Conservation (phyloP, 495 filamentous ascomycete genomes). For the Tuber aestivum region DNA sequence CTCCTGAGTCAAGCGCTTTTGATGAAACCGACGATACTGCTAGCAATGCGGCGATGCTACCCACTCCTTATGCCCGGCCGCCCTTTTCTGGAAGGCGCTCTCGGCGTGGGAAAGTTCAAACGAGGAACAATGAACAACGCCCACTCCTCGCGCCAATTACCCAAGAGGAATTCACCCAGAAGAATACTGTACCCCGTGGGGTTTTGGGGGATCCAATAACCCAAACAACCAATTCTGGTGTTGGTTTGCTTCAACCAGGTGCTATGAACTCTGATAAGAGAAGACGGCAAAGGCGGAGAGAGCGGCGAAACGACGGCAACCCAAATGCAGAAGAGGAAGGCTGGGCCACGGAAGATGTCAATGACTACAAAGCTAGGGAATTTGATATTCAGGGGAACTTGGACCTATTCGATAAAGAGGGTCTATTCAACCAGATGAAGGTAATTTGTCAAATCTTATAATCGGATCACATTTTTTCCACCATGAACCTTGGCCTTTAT, state of each 20-base stretch:
- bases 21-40: slow-evolving; percentile 41
- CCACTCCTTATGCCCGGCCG: slow-evolving; percentile 17
- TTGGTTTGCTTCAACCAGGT: slow-evolving; percentile 22
- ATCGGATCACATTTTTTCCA: not conserved
- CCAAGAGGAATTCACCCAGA: slow-evolving; percentile 30
- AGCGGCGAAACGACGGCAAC: slow-evolving; percentile 49
- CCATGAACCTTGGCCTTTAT: not conserved
- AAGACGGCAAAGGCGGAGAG: slow-evolving; percentile 55
- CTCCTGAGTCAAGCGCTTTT: slow-evolving; percentile 39
- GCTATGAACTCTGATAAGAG: slow-evolving; percentile 44
- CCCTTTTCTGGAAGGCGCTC: slow-evolving; percentile 32
- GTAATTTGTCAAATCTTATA: slow-evolving; percentile 28
- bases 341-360: slow-evolving; percentile 94
- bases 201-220: slow-evolving; percentile 38
- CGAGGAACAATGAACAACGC: slow-evolving; percentile 25
- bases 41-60: slow-evolving; percentile 23
- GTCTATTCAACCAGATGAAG: slow-evolving; percentile 79
- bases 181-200: slow-evolving; percentile 35
- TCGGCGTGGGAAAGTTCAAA: slow-evolving; percentile 34
- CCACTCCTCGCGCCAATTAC: slow-evolving; percentile 14
- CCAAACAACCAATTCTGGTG: slow-evolving; percentile 18
- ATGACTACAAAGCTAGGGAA: slow-evolving; percentile 91
- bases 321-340: slow-evolving; percentile 63
- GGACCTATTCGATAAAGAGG: slow-evolving; percentile 88
- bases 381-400: slow-evolving; percentile 87